Evolutionary conservation across 1,284 basidiomycete genomes (phyloP), one percentile per base, ranked within the genome.

Genomic region (Cryptococcus floricola): DNA sequence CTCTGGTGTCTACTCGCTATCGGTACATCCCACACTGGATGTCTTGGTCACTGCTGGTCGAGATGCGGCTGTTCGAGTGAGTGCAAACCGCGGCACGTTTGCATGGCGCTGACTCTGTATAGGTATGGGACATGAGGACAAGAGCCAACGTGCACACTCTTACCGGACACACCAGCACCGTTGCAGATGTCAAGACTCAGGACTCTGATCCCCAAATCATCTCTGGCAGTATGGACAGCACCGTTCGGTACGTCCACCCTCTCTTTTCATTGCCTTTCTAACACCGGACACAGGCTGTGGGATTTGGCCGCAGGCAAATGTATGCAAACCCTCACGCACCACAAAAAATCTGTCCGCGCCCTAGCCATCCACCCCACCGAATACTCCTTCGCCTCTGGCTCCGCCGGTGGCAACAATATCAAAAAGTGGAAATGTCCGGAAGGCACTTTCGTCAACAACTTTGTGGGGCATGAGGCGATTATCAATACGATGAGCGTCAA

Each of bases 391-490:
- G 95, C 92, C 6, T 89, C 89, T 1, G 95, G 90, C 43, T 93
- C 90, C 8, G 88, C 94, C 0, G 95, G 95, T 13, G 93, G 92
- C 0, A 96, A 96, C 80, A 98, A 98, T 76, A 96, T 98, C 80
- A 99, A 99, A 77, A 97, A 97, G 74, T 99, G 95, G 95, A 94
- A 95, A 70, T 98, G 91, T 68, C 95, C 95, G 12, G 92, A 98
- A 62, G 96, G 96, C 42, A 80, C 84, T 1, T 95, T 98, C 65
- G 91, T 98, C 8, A 89, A 88, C 82, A 97, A 97, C 80, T 97
- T 98, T 76, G 83, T 85, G 52, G 93, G 94, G 0, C 95, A 98
- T 74, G 93, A 97, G 62, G 90, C 92, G 1, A 97, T 98, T 75
- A 91, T 98, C 81, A 99, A 99, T 77, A 95, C 93, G 19, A 73